Evolutionary conservation across 2,329 filamentous ascomycete species (phyloP).

Genomic region (Stachybotrys chlorohalonatus): DNA sequence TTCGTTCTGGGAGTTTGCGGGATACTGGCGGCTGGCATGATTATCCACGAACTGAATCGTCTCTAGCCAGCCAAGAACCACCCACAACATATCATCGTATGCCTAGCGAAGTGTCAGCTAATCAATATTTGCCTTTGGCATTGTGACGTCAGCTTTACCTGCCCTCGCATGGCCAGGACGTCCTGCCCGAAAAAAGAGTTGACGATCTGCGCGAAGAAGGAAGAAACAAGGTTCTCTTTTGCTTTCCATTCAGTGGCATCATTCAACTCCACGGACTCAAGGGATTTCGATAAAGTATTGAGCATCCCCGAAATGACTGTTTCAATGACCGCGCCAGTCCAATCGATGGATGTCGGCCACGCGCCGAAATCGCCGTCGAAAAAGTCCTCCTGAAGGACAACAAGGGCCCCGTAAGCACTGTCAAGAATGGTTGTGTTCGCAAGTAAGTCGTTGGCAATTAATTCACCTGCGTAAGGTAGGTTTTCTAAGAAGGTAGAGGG

Average conservation of each 20-base stretch:
- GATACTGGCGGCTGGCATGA: conserved; percentile 59
- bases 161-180: conserved; percentile 58
- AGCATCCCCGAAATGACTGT: conserved; percentile 71
- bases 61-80: conserved; percentile 86
- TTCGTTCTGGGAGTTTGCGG: conserved; percentile 7
- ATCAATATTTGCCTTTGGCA: no score
- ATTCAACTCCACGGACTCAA: conserved; percentile 24
- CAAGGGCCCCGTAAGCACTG: conserved; percentile 54
- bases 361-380: conserved; percentile 70
- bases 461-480: neutral
- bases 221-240: conserved; percentile 72
- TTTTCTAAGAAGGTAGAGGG: conserved; percentile 10
- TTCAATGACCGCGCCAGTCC: conserved; percentile 79
- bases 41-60: conserved; percentile 64
- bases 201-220: conserved; percentile 68
- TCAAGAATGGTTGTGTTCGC: conserved; percentile 25
- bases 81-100: conserved; percentile 93
- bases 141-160: conserved; percentile 20
- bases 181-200: conserved; percentile 85
- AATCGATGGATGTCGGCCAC: conserved; percentile 84
- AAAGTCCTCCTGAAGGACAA: conserved; percentile 68
- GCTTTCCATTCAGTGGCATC: conserved; percentile 33
- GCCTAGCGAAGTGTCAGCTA: conserved; percentile 40
- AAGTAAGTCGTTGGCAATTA: neutral
- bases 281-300: conserved; percentile 57